phyloP scores from a whole-genome alignment of 441 rosid species.

The Gossypium gossypioides region DNA sequence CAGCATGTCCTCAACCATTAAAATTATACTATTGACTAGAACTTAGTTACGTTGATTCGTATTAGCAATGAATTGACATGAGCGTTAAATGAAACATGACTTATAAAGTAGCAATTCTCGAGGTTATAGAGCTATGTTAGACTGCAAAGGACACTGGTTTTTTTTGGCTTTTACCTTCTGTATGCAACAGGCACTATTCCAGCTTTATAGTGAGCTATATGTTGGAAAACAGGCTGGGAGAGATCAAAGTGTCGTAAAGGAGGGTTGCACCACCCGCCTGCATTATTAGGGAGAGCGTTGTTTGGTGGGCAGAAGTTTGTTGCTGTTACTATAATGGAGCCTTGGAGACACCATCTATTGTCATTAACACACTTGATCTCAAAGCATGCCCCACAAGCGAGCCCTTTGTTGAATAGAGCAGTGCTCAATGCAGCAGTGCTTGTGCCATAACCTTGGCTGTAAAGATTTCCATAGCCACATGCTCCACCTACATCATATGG shows the following conservation, averaged over 20 bases:
- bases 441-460: slow-evolving; percentile 54
- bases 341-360: slow-evolving; percentile 44
- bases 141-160: neutral
- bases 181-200: slow-evolving; percentile 54
- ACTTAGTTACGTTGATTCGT: neutral
- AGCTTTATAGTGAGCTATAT: slow-evolving; percentile 48
- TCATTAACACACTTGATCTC: slow-evolving; percentile 43
- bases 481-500: slow-evolving; percentile 42
- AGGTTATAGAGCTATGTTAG: neutral
- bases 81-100: too few relatives aligned
- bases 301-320: slow-evolving; percentile 71
- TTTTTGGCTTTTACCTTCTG: slow-evolving; percentile 22
- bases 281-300: slow-evolving; percentile 36
- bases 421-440: slow-evolving; percentile 63
- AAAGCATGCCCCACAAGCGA: slow-evolving; percentile 52
- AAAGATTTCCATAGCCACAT: slow-evolving; percentile 58
- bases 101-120: too few relatives aligned
- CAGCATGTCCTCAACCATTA: neutral
- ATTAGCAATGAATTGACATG: neutral
- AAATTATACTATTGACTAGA: neutral
- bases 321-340: slow-evolving; percentile 51
- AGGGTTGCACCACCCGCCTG: slow-evolving; percentile 73
- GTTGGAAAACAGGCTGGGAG: slow-evolving; percentile 49
- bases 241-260: slow-evolving; percentile 63
- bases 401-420: slow-evolving; percentile 57